phyloP scores from a whole-genome alignment of 2,329 filamentous ascomycete species.

The Talaromyces atroroseus region DNA sequence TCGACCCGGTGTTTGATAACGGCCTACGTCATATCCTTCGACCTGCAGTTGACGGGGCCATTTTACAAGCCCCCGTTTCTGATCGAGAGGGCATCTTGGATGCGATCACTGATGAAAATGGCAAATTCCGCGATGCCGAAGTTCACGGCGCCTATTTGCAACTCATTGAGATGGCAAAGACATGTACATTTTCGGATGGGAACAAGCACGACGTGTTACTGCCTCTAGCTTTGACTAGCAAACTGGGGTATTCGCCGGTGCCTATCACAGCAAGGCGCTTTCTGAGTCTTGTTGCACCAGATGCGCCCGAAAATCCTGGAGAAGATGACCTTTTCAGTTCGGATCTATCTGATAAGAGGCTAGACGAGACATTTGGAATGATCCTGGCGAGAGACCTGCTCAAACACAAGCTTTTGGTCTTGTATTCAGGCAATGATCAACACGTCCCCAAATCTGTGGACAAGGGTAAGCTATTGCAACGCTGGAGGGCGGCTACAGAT shows the following conservation, averaged over 20 bases:
- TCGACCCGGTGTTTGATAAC: conserved; percentile 23
- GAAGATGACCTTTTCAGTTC: conserved; percentile 88
- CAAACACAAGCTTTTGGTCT: conserved; percentile 35
- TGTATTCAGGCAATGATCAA: conserved; percentile 45
- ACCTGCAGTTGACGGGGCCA: conserved; percentile 62
- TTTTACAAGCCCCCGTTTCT: conserved; percentile 74
- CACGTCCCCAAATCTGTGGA: conserved; percentile 41
- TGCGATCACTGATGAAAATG: conserved; percentile 18
- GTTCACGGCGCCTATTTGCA: conserved; percentile 25
- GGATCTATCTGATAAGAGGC: conserved; percentile 57
- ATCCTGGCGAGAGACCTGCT: conserved; percentile 34
- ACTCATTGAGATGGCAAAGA: conserved; percentile 30
- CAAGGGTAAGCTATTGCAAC: conserved; percentile 38
- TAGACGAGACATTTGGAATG: conserved; percentile 60
- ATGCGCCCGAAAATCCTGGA: conserved; percentile 52
- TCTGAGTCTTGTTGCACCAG: conserved; percentile 50
- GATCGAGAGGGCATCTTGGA: conserved; percentile 62
- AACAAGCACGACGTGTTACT: conserved; percentile 24
- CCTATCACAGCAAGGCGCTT: conserved; percentile 55
- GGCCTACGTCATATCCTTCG: conserved; percentile 33
- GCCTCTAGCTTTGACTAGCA: conserved; percentile 29
- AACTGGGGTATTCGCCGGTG: conserved; percentile 29
- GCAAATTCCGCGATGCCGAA: conserved; percentile 13
- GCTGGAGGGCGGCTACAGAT: conserved; percentile 40
- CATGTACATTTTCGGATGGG: conserved; percentile 16